phyloP scores from a whole-genome alignment of 2,329 filamentous ascomycete species.

The Penicillium sp. region DNA sequence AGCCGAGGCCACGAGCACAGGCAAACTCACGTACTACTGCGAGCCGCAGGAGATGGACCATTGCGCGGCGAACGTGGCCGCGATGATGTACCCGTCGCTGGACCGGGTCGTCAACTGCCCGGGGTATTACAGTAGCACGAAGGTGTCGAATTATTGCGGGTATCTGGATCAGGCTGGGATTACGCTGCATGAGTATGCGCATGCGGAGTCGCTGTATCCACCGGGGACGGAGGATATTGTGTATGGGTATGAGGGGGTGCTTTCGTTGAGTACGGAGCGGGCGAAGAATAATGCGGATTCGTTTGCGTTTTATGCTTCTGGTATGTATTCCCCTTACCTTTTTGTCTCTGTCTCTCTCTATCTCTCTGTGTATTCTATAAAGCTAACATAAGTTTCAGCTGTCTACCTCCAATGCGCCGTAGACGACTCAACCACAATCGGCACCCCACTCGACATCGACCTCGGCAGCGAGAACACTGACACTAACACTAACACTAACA shows the following conservation, averaged over 20 bases:
- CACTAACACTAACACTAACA: neutral
- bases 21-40: constrained; percentile 24
- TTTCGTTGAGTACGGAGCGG: constrained; percentile 15
- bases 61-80: constrained; percentile 24
- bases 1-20: constrained; percentile 20
- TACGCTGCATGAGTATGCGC: constrained; percentile 24
- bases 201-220: constrained; percentile 18
- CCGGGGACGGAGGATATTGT: constrained; percentile 25
- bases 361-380: too few species aligned
- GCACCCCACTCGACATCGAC: neutral
- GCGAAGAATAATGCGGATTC: constrained; percentile 23
- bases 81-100: constrained; percentile 21
- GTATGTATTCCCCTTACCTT: constrained; percentile 2
- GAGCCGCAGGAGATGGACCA: constrained; percentile 18
- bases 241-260: constrained; percentile 19
- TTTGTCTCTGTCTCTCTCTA: too few species aligned
- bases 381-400: too few species aligned
- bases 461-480: neutral
- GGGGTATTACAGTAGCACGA: constrained; percentile 19
- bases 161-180: constrained; percentile 21
- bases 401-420: neutral
- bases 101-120: constrained; percentile 25
- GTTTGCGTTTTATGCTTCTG: constrained; percentile 24
- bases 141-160: constrained; percentile 7
- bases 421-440: neutral